These are phyloP conservation scores for Monosporascus ibericus DNA, from an alignment of 2,329 filamentous ascomycete genomes.

Conservation along the genomic window DNA sequence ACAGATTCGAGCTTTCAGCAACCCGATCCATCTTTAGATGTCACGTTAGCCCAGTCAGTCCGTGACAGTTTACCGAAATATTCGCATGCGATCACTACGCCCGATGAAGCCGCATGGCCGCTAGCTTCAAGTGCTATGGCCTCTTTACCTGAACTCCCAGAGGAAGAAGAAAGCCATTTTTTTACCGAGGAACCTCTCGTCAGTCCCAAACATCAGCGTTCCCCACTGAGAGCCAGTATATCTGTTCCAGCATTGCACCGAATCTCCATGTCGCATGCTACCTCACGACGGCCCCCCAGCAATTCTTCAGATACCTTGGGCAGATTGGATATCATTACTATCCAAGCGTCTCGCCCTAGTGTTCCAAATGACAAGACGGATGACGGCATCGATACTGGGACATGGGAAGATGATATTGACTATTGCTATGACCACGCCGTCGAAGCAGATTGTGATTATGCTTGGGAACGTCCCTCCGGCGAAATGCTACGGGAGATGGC, in stretches of 20 bases:
- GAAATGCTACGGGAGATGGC: slow-evolving; percentile 34
- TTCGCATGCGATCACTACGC: slow-evolving; percentile 36
- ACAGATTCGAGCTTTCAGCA: slow-evolving; percentile 40
- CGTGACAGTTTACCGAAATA: slow-evolving; percentile 8
- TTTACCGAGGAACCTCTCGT: slow-evolving; percentile 32
- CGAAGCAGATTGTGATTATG: slow-evolving; percentile 61
- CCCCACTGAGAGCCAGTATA: slow-evolving; percentile 48
- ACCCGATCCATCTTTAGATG: slow-evolving; percentile 33
- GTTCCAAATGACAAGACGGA: slow-evolving; percentile 16
- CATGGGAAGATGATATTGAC: slow-evolving; percentile 65
- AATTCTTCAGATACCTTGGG: slow-evolving; percentile 49
- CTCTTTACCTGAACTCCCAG: slow-evolving; percentile 52
- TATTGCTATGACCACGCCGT: slow-evolving; percentile 65
- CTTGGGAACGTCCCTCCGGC: slow-evolving; percentile 55
- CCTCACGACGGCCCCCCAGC: slow-evolving; percentile 31
- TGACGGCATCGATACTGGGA: slow-evolving; percentile 35
- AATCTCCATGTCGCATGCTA: slow-evolving; percentile 29
- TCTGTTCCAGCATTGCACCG: slow-evolving; percentile 50
- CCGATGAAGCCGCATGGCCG: slow-evolving; percentile 39
- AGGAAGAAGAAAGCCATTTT: slow-evolving; percentile 51
- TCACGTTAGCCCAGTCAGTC: slow-evolving; percentile 7
- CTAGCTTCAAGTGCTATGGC: slow-evolving; percentile 32
- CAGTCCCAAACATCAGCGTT: slow-evolving; percentile 41
- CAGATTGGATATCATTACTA: slow-evolving; percentile 32
- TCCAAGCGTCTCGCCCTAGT: slow-evolving; percentile 26